These are phyloP conservation scores for Mycena latifolia DNA, from an alignment of 768 basidiomycete genomes.

Conservation along the genomic window DNA sequence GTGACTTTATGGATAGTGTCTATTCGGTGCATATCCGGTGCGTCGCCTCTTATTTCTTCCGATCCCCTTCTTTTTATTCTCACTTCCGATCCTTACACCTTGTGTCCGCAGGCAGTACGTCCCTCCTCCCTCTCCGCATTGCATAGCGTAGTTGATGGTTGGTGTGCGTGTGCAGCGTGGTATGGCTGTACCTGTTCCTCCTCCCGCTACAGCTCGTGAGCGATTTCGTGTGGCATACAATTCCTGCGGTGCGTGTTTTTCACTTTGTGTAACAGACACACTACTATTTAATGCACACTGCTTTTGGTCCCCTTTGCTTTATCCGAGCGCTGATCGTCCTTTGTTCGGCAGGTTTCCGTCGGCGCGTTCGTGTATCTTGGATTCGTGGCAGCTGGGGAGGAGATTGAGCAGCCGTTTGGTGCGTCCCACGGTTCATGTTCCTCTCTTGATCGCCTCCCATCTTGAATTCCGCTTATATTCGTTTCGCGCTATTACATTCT, in stretches of 20 bases:
- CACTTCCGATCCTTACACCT: neutral
- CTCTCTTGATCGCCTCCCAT: too few relatives aligned
- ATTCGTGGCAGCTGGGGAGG: slow-evolving; percentile 81
- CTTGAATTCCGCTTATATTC: too few relatives aligned
- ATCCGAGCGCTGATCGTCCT: neutral
- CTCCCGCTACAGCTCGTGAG: slow-evolving; percentile 80
- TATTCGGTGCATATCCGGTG: slow-evolving; percentile 75
- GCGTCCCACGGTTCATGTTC: slow-evolving; percentile 39
- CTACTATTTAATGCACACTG: too few relatives aligned
- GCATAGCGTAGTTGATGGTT: too few relatives aligned
- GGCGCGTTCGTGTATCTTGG: slow-evolving; percentile 79
- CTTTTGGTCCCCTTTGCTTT: too few relatives aligned
- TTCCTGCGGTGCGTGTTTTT: slow-evolving; percentile 57
- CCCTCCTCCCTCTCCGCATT: too few relatives aligned
- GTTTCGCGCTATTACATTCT: too few relatives aligned
- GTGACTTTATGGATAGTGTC: slow-evolving; percentile 55
- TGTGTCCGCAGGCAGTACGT: slow-evolving; percentile 46
- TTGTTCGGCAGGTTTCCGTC: slow-evolving; percentile 54
- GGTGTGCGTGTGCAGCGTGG: slow-evolving; percentile 55
- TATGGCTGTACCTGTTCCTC: slow-evolving; percentile 82
- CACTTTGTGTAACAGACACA: too few relatives aligned
- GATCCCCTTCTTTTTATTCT: too few relatives aligned
- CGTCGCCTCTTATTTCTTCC: too few relatives aligned
- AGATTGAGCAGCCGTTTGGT: slow-evolving; percentile 80
- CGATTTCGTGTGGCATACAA: slow-evolving; percentile 72